Base-by-base conservation (phyloP, 2,329 filamentous ascomycete species). In the Madurella fahalii region DNA sequence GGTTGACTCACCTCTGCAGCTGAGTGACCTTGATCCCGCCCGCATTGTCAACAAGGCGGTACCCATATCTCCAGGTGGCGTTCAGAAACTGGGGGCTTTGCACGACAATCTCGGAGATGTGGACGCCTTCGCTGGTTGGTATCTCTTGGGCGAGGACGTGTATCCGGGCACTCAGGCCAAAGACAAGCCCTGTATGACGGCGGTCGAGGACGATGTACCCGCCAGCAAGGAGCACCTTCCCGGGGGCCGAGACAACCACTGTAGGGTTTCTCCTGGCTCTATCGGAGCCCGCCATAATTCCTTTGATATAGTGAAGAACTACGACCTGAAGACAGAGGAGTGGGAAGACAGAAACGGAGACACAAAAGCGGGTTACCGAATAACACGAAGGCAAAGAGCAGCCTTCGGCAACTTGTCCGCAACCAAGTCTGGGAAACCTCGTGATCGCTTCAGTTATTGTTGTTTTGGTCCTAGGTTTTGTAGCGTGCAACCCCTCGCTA, bases 171-270 rank as follows among this genome's bases (percentile, higher is more conserved):
- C 81, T 81, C 53, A 89, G 79, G 31, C 84, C 84, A 65, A 86
- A 80, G 58, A 90, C 80, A 52, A 90, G 73, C 30, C 86, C 93
- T 2, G 88, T 94, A 72, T 96, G 91, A 58, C 81, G 77, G 58
- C 89, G 84, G 74, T 97, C 93, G 44, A 99, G 85, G 18, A 96
- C 93, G 44, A 97, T 84, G 72, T 97, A 99, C 58, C 94, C 94
- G 60, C 94, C 94, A 4, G 93, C 90, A 51, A 97, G 82, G 61
- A 99, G 82, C 57, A 99, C 94, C 77, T 99, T 99, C 64, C 94
- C 94, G 16, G 94, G 94, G 18, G 94, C 93, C 59, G 94, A 97
- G 61, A 95, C 83, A 67, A 85, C 86, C 20, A 67, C 73, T 47
- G 74, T 73, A 58, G 70, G 68, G 65, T 71, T 32, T 40, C 54